Evolutionary conservation across 139 green algal species (phyloP).

Genomic region (Edaphochlamys debaryana): DNA sequence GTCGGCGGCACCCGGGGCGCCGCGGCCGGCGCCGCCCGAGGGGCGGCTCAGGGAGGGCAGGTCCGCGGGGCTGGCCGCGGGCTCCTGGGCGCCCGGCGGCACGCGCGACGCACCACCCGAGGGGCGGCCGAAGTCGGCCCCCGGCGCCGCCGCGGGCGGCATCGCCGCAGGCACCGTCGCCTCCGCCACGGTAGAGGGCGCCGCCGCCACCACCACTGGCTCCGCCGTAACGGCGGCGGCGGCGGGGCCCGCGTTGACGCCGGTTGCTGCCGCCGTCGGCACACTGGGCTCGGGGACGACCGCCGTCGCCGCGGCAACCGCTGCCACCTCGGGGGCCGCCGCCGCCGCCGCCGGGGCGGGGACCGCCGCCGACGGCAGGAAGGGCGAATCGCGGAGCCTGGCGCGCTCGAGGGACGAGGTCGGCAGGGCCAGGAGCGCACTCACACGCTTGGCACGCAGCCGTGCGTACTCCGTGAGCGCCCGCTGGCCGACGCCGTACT

Average conservation of each 20-base stretch:
- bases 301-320: not conserved
- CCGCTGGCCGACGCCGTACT: constrained; percentile 6
- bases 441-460: constrained; percentile 6
- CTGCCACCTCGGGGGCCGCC: not conserved
- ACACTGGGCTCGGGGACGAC: no score
- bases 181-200: not conserved
- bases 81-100: no score
- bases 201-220: not conserved
- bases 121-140: not conserved
- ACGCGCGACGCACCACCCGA: constrained; percentile 1
- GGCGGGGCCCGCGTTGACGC: no score
- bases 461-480: constrained; percentile 24
- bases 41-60: no score
- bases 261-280: no score
- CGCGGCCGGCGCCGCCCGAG: not conserved
- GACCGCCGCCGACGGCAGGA: not conserved
- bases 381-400: constrained; percentile 2
- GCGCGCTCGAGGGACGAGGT: not conserved
- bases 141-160: not conserved
- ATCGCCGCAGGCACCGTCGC: not conserved
- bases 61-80: not conserved
- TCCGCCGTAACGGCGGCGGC: no score
- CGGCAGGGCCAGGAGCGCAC: not conserved
- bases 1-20: no score
- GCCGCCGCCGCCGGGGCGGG: not conserved